A percentile compares a stretch with the other conserved stretches of the same genome.
Conservation (phyloP, 208 protist species). For the Trypanosoma rangeli region DNA sequence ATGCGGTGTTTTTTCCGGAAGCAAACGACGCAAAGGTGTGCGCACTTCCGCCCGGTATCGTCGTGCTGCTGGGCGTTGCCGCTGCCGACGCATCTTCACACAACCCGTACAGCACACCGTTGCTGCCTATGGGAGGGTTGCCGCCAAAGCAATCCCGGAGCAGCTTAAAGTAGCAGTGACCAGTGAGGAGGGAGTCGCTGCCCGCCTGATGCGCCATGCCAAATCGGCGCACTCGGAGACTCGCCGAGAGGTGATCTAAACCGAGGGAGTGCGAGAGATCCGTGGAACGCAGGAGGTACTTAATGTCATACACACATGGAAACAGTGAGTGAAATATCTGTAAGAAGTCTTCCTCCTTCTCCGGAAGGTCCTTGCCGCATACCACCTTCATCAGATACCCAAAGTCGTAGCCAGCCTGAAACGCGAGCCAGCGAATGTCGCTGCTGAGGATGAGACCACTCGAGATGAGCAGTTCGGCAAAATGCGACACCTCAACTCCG, state of each 20-base stretch:
- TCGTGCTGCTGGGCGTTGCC: slow-evolving; percentile 72
- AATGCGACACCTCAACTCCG: slow-evolving; percentile 96
- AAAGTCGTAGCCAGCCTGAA: slow-evolving; percentile 99
- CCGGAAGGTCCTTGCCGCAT: slow-evolving; percentile 94
- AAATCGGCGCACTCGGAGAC: slow-evolving; percentile 91
- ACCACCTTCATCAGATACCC: slow-evolving; percentile 97
- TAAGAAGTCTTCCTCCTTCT: slow-evolving; percentile 97
- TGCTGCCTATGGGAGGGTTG: slow-evolving; percentile 77
- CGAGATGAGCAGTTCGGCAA: slow-evolving; percentile 96
- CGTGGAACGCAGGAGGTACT: slow-evolving; percentile 97
- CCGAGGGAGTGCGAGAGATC: slow-evolving; percentile 92
- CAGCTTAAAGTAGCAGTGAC: slow-evolving; percentile 98
- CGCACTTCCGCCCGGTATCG: slow-evolving; percentile 30
- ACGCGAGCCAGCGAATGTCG: slow-evolving; percentile 97
- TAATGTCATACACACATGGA: slow-evolving; percentile 98
- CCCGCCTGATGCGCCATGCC: slow-evolving; percentile 96
- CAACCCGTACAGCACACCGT: slow-evolving; percentile 96
- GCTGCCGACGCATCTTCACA: slow-evolving; percentile 83
- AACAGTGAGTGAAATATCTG: slow-evolving; percentile 96
- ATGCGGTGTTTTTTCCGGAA: slow-evolving; percentile 24
- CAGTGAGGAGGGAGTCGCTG: slow-evolving; percentile 97
- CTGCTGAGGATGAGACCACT: slow-evolving; percentile 96
- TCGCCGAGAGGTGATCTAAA: slow-evolving; percentile 96
- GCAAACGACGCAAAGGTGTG: slow-evolving; percentile 29
- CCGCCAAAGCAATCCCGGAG: slow-evolving; percentile 86